These are phyloP conservation scores for Sarocladiaceae sp. DNA, from an alignment of 2,329 filamentous ascomycete species.

Conservation along the genomic window DNA sequence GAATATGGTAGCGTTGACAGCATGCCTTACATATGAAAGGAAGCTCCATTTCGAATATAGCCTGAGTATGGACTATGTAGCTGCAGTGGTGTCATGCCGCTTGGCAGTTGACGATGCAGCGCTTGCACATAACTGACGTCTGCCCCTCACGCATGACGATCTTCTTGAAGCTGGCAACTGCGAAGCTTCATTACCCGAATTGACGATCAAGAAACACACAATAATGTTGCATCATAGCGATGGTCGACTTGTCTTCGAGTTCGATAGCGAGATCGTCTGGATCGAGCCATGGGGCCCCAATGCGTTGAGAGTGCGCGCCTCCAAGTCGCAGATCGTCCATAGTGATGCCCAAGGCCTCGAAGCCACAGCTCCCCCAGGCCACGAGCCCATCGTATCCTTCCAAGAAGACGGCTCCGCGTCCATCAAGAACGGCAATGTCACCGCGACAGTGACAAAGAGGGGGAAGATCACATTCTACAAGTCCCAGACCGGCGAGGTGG, in stretches of 20 bases:
- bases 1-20: too few relatives aligned
- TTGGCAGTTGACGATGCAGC: too few relatives aligned
- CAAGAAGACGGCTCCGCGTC: conserved; percentile 14
- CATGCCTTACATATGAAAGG: too few relatives aligned
- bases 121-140: too few relatives aligned
- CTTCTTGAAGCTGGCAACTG: too few relatives aligned
- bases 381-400: conserved; percentile 12
- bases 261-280: conserved; percentile 40
- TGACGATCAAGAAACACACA: neutral
- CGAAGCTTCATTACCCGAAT: too few relatives aligned
- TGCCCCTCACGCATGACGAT: too few relatives aligned
- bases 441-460: conserved; percentile 19
- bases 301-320: conserved; percentile 40
- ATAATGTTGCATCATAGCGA: conserved; percentile 14
- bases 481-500: conserved; percentile 17
- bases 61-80: too few relatives aligned
- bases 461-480: conserved; percentile 25
- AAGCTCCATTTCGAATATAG: too few relatives aligned
- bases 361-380: conserved; percentile 24
- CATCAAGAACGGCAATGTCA: conserved; percentile 25
- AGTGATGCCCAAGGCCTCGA: conserved; percentile 10
- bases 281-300: conserved; percentile 42
- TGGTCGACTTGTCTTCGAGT: conserved; percentile 21
- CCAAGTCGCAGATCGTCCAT: conserved; percentile 21
- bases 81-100: too few relatives aligned